phyloP scores from a whole-genome alignment of 2,329 filamentous ascomycete species.

The Pestalotiopsis sp. region DNA sequence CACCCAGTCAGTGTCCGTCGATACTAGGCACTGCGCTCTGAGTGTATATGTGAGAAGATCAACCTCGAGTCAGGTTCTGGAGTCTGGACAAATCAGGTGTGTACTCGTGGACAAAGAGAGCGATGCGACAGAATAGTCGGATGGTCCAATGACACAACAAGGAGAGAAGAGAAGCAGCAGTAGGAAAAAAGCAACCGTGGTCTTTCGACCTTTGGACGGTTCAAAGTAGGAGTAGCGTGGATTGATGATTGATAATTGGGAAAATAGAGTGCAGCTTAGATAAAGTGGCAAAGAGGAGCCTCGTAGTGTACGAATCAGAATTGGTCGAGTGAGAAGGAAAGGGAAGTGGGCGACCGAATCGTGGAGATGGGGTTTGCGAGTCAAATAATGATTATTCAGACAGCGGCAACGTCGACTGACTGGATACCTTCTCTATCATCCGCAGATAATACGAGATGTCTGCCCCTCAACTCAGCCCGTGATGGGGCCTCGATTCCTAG shows the following conservation, averaged over 20 bases:
- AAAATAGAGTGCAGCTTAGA: not conserved
- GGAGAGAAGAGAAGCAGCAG: not conserved
- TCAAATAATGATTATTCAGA: not conserved
- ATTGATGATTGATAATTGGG: not conserved
- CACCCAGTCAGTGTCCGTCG: not conserved
- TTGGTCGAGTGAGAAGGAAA: not conserved
- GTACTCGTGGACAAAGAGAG: not conserved
- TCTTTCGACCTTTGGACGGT: slow-evolving; percentile 17
- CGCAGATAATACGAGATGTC: not conserved
- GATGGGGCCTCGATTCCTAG: not conserved
- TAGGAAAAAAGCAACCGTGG: slow-evolving; percentile 26
- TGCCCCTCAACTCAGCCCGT: not conserved
- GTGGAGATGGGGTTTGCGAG: not conserved
- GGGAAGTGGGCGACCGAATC: not conserved
- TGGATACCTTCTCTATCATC: not conserved
- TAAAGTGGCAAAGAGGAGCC: slow-evolving; percentile 12
- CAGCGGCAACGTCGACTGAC: not conserved
- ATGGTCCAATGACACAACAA: slow-evolving; percentile 16
- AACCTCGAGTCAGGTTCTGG: not conserved
- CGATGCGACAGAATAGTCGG: not conserved
- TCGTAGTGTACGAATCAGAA: slow-evolving; percentile 1
- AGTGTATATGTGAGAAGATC: not conserved
- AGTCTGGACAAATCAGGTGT: not conserved
- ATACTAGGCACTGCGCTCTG: not conserved
- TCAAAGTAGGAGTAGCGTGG: not conserved